Evolutionary conservation across 2,329 filamentous ascomycete species (phyloP), one percentile per base, ranked within the genome.

Genomic region (Venturia carpophila): DNA sequence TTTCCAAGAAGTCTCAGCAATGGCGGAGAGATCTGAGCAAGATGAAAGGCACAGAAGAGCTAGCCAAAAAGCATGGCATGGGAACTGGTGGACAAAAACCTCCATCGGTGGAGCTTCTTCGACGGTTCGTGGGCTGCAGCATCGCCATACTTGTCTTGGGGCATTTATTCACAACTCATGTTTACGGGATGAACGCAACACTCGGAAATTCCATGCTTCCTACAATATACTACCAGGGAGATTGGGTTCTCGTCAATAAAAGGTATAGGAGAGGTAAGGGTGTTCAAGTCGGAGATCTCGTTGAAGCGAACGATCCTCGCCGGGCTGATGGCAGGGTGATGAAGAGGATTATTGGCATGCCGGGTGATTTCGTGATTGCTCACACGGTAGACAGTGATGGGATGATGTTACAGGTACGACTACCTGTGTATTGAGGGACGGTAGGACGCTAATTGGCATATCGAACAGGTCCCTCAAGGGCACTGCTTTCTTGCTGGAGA

Each of bases 401-500:
- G 30, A 37, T 34, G 52, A 58, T 58, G 52, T 10, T 58, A 58
- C 52, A 58, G 52, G 52, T 58, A 58, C 89, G 80, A 89, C 89
- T 71, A 1, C 10, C 6, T 17, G 11, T 3, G 13, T 39, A 34
- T 62, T 27, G 0, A 55, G 30, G 60, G 11, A 42, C 27, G 24
- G 30, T n/a, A 24, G 15, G 64, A 30, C 3, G 13, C 41, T 60
- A 30, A n/a, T 11, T 24, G 10, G 21, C 47, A 58, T 37, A 37
- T 13, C 30, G 27, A 37, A 37, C 27, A 95, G 90, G 86, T 99
- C 19, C 94, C 94, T 0, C 81, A 89, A 72, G 94, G 94, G 1
- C 94, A 99, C 79, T 95, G 92, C 71, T 97, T 91, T 85, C 79
- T 97, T 7, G 84, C 87, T 2, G 94, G 94, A 2, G 94, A 99